Conservation (phyloP, 345 rosid genomes). For the Gossypium arboreum region DNA sequence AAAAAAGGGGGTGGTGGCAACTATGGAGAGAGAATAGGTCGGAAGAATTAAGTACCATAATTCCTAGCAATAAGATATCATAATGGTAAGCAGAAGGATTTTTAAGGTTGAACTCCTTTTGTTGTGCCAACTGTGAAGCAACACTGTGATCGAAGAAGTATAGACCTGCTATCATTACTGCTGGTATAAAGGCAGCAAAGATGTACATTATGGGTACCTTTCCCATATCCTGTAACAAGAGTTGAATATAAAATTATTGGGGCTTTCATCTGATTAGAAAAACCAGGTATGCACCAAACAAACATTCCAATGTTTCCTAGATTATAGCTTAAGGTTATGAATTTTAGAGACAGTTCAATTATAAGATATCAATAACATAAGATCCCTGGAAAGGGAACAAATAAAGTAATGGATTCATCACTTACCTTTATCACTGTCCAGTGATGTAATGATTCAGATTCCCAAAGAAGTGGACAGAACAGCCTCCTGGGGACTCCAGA, state of each 20-base stretch:
- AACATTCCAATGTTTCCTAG: neutral
- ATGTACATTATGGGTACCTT: slow-evolving; percentile 68
- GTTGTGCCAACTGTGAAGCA: slow-evolving; percentile 88
- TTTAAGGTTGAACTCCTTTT: slow-evolving; percentile 70
- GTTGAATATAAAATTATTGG: neutral
- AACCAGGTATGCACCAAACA: neutral
- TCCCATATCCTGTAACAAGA: slow-evolving; percentile 62
- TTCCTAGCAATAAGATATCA: slow-evolving; percentile 67
- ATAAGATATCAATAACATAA: neutral
- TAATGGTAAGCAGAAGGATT: slow-evolving; percentile 84
- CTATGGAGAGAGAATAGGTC: neutral
- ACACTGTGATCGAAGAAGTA: slow-evolving; percentile 91
- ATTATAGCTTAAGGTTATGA: neutral
- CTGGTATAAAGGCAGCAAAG: slow-evolving; percentile 72
- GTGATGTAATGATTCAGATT: slow-evolving; percentile 54
- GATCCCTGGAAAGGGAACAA: slow-evolving; percentile 4
- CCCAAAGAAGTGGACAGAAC: slow-evolving; percentile 79
- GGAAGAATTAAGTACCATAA: slow-evolving; percentile 39
- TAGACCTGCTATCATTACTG: slow-evolving; percentile 77
- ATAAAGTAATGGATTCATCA: neutral
- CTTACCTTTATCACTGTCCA: slow-evolving; percentile 81
- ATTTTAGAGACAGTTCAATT: neutral
- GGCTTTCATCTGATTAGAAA: neutral
- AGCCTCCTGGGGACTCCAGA: slow-evolving; percentile 69
- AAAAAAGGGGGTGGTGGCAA: neutral